Evolutionary conservation across 73 alveolate genomes (phyloP).

Genomic region (Effrenium voratum): DNA sequence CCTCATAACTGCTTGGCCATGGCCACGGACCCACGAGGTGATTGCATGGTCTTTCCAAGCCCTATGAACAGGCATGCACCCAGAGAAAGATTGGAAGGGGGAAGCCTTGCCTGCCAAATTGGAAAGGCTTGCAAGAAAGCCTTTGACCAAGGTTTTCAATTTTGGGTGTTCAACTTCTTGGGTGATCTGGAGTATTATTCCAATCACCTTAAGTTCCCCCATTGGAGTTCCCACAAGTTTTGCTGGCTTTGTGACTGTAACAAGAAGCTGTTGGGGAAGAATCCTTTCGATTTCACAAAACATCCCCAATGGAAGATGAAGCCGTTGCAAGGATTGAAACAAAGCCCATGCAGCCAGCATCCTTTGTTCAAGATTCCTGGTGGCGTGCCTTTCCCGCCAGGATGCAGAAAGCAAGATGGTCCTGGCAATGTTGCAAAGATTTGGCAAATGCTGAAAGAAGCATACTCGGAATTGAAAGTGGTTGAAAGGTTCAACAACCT

Average conservation of each 20-base stretch:
- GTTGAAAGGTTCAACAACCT: background rate
- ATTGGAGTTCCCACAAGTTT: background rate
- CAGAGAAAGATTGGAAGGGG: constrained; percentile 17
- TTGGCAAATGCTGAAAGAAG: constrained; percentile 18
- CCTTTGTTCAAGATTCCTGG: constrained; percentile 24
- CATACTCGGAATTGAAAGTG: background rate
- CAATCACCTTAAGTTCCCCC: background rate
- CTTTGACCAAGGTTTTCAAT: background rate
- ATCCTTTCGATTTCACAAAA: background rate
- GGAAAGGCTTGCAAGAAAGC: too few species aligned
- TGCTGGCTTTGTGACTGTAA: constrained; percentile 30
- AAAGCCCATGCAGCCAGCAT: constrained; percentile 25
- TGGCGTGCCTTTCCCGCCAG: too few species aligned
- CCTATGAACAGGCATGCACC: background rate
- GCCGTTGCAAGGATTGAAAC: constrained; percentile 13
- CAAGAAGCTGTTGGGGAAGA: background rate
- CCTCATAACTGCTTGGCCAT: constrained; percentile 2
- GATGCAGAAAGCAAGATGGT: constrained; percentile 1
- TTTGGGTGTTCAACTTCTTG: constrained; percentile 6
- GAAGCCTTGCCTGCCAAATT: background rate
- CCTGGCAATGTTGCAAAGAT: constrained; percentile 21
- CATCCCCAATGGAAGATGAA: background rate
- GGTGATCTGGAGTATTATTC: constrained; percentile 6
- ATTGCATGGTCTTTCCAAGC: constrained; percentile 14
- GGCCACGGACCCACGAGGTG: constrained; percentile 1